Evolutionary conservation across 768 basidiomycete genomes (phyloP).

Genomic region (Boletus barrowsii): DNA sequence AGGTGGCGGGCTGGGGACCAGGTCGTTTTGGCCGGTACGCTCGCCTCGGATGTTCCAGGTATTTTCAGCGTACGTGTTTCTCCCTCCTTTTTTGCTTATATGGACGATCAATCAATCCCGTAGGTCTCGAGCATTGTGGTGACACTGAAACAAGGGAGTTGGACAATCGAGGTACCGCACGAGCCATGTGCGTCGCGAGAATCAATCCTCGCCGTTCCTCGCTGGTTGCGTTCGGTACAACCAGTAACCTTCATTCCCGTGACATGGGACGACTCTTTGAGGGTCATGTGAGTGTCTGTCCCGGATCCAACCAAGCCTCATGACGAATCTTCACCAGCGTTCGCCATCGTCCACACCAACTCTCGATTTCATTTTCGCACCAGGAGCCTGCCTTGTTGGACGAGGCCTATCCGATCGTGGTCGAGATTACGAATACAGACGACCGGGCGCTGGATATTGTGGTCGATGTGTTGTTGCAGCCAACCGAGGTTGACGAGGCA

Average conservation of each 20-base stretch:
- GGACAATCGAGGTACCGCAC: constrained; percentile 66
- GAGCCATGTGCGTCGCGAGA: constrained; percentile 39
- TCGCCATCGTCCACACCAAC: constrained; percentile 56
- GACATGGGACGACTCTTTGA: constrained; percentile 43
- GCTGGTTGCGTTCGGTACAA: constrained; percentile 59
- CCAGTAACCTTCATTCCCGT: constrained; percentile 55
- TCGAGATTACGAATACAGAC: constrained; percentile 73
- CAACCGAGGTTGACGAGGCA: constrained; percentile 70
- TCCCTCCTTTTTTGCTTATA: not conserved
- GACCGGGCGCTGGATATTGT: constrained; percentile 62
- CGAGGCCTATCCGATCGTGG: constrained; percentile 71
- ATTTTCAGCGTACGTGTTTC: constrained; percentile 49
- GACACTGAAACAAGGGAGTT: constrained; percentile 55
- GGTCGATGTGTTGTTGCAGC: constrained; percentile 77
- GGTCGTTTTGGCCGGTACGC: constrained; percentile 58
- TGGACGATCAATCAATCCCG: not conserved
- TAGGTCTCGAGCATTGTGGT: constrained; percentile 46
- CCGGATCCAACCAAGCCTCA: not conserved
- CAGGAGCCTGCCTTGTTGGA: constrained; percentile 72
- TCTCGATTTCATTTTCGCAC: constrained; percentile 57
- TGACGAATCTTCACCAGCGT: constrained; percentile 40
- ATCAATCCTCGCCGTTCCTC: constrained; percentile 28
- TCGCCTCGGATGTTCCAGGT: constrained; percentile 49
- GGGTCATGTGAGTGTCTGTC: constrained; percentile 43
- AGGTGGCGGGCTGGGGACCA: constrained; percentile 55